phyloP scores from a whole-genome alignment of 805 yeast species.

The Scheffersomyces lignosus region DNA sequence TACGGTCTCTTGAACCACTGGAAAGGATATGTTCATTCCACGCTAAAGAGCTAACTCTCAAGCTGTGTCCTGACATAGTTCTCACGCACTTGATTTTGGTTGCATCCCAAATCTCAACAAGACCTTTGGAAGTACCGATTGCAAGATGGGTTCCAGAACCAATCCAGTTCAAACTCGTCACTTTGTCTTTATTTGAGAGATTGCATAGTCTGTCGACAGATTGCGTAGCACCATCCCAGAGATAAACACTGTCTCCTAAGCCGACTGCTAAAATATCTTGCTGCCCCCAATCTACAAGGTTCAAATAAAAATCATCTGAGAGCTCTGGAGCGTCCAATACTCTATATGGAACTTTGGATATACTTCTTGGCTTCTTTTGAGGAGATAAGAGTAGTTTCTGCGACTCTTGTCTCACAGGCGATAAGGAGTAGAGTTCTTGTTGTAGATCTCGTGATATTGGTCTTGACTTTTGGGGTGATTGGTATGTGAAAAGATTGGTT shows the following conservation, averaged over 20 bases:
- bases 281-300: constrained; percentile 93
- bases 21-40: constrained; percentile 92
- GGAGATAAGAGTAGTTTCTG: constrained; percentile 81
- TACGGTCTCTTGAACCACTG: constrained; percentile 84
- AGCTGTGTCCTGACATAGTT: constrained; percentile 87
- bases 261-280: constrained; percentile 90
- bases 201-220: constrained; percentile 80
- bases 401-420: constrained; percentile 88
- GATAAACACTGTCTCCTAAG: constrained; percentile 79
- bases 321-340: constrained; percentile 95
- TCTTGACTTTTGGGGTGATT: constrained; percentile 64
- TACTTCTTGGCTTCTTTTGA: constrained; percentile 71
- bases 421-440: constrained; percentile 73
- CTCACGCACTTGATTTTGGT: constrained; percentile 77
- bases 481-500: constrained; percentile 71
- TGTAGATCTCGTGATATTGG: constrained; percentile 66
- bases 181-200: constrained; percentile 59
- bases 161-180: constrained; percentile 89
- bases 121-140: constrained; percentile 82
- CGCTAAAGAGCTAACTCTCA: constrained; percentile 82
- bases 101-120: constrained; percentile 95
- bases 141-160: constrained; percentile 94
- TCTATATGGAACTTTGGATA: constrained; percentile 84
- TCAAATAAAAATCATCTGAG: constrained; percentile 90
- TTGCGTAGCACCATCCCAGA: constrained; percentile 88